Percentiles rank a stretch among this genome's conserved stretches.
Evolutionary conservation across 225 moss, liverwort and hornwort species (phyloP).

Genomic region (Pseudisothecium myosuroides): DNA sequence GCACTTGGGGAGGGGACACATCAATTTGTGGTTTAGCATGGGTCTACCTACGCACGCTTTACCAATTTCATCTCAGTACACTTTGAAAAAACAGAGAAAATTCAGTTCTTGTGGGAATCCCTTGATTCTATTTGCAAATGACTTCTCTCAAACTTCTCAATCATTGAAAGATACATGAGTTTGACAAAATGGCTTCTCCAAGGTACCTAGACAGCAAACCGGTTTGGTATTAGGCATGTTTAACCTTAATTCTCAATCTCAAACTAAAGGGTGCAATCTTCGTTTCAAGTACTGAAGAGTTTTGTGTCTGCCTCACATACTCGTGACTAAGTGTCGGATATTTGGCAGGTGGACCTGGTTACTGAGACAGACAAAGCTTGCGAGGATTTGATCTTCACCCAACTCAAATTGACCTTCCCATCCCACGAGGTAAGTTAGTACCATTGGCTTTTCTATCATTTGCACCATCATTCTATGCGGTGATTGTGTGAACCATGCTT

Average conservation of each 20-base stretch:
- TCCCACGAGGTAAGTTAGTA: conserved; percentile 46
- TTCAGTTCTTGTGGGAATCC: neutral
- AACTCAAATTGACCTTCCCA: conserved; percentile 61
- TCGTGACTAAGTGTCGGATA: neutral
- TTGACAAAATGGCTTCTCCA: neutral
- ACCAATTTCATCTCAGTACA: neutral
- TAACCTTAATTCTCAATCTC: neutral
- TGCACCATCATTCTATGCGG: neutral
- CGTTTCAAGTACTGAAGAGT: neutral
- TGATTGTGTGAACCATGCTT: neutral
- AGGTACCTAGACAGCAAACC: neutral
- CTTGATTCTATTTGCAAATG: neutral
- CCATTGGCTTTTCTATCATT: neutral
- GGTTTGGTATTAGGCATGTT: neutral
- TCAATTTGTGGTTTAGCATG: accelerated
- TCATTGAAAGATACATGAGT: neutral
- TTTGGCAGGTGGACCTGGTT: conserved; percentile 71
- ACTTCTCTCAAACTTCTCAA: neutral
- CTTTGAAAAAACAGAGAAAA: neutral
- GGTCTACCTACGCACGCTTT: accelerated
- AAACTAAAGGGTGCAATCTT: neutral
- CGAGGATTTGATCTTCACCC: conserved; percentile 72
- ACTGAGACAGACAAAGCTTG: conserved; percentile 92
- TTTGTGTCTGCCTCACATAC: neutral
- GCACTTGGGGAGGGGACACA: neutral